Base-by-base conservation (phyloP, 139 green algal species). In the Pleodorina starrii region DNA sequence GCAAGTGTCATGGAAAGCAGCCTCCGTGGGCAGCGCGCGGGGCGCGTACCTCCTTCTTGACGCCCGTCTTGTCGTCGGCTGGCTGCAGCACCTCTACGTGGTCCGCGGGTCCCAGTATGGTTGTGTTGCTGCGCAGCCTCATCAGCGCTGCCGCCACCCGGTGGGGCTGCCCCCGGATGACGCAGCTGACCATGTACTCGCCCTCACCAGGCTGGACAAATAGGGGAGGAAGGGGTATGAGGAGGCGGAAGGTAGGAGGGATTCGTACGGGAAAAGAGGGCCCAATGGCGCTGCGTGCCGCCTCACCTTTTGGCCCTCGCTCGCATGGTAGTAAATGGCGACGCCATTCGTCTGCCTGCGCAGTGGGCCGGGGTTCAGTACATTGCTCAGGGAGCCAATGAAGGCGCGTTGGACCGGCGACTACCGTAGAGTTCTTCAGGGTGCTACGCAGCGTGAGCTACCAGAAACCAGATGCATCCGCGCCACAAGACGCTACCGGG, bases 301-400 rank as follows among this genome's bases (percentile, higher is more conserved):
- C 5, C 54, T 25, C 42, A 76, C 80, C 80, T 77, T 50, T 40
- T 43, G n/a, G 42, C 66, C 80, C 10, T 60, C 59, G 1, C 29
- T 40, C 14, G 80, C 63, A 68, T 93, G 90, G 60, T 92, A 50
- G 72, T 95, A 95, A 29, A 95, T 89, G 5, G 93, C 90, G 42
- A 95, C 87, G 1, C 93, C 93, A 46, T 95, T 95, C 38, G 89
- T 92, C 84, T 93, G 87, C 77, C 74, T 86, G 85, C 48, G 1
- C n/a, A n/a, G n/a, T n/a, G n/a, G n/a, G n/a, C n/a, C n/a, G n/a
- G n/a, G n/a, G n/a, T n/a, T n/a, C n/a, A n/a, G n/a, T n/a, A n/a
- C n/a, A n/a, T n/a, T n/a, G n/a, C n/a, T n/a, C n/a, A n/a, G n/a
- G n/a, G n/a, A n/a, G n/a, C n/a, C n/a, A n/a, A n/a, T n/a, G n/a